Evolutionary conservation across 2,329 filamentous ascomycete species (phyloP).

Genomic region (Curvularia hawaiiensis): DNA sequence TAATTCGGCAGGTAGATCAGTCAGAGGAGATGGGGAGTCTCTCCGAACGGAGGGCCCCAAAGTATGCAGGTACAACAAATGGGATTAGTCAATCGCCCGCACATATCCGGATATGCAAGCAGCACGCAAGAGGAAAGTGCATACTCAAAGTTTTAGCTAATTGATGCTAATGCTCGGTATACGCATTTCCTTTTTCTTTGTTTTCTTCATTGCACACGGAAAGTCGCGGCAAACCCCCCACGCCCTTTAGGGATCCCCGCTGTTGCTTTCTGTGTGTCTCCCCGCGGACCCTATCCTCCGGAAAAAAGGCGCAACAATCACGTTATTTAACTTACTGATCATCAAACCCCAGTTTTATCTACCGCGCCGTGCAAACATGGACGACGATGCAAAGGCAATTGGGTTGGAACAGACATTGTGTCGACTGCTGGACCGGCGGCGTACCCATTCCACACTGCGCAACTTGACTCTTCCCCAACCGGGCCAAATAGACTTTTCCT

Average conservation of each 20-base stretch:
- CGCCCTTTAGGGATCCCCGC: background rate
- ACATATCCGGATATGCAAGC: constrained; percentile 1
- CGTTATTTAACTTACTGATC: background rate
- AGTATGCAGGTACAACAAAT: constrained; percentile 13
- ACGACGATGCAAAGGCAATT: background rate
- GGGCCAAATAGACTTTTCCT: constrained; percentile 63
- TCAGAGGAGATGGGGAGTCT: background rate
- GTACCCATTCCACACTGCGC: constrained; percentile 41
- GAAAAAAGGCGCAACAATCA: background rate
- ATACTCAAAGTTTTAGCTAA: constrained; percentile 13
- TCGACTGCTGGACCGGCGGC: constrained; percentile 48
- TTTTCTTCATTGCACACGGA: background rate
- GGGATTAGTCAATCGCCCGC: constrained; percentile 8
- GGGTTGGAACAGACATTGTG: constrained; percentile 33
- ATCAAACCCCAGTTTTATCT: too few species aligned
- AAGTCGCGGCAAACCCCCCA: constrained; percentile 11
- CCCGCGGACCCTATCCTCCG: background rate
- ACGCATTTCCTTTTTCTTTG: background rate
- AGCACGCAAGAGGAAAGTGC: constrained; percentile 1
- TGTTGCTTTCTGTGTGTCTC: background rate
- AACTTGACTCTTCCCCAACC: constrained; percentile 32
- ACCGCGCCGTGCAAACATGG: constrained; percentile 12
- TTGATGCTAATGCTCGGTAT: background rate
- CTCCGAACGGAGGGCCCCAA: background rate
- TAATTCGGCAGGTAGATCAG: constrained; percentile 6